These are phyloP conservation scores for Verticillium tricorpus DNA, from an alignment of 2,329 filamentous ascomycete species.

Conservation along the genomic window DNA sequence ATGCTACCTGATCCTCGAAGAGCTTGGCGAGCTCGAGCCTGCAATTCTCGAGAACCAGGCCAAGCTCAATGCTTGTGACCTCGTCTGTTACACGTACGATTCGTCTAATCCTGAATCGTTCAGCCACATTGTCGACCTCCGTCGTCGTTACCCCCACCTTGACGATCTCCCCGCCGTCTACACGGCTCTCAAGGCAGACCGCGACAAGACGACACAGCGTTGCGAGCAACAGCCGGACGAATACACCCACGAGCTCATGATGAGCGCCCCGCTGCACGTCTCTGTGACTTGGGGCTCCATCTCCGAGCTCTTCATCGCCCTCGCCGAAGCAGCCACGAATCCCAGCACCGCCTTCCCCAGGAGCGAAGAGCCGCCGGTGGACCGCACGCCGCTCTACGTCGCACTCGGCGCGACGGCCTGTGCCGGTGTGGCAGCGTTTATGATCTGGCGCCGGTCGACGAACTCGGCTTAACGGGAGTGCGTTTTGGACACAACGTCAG, in stretches of 20 bases:
- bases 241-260: conserved; percentile 79
- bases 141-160: conserved; percentile 74
- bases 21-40: conserved; percentile 91
- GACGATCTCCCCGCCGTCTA: conserved; percentile 90
- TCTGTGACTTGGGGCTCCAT: conserved; percentile 94
- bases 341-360: conserved; percentile 87
- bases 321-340: conserved; percentile 88
- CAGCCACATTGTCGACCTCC: conserved; percentile 78
- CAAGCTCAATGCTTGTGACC: conserved; percentile 87
- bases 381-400: conserved; percentile 81
- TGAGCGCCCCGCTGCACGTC: conserved; percentile 89
- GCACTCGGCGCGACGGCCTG: conserved; percentile 70
- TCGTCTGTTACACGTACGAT: conserved; percentile 94
- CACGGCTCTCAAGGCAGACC: conserved; percentile 89
- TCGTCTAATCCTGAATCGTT: conserved; percentile 96
- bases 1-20: conserved; percentile 92
- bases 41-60: conserved; percentile 88
- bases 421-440: conserved; percentile 57
- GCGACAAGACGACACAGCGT: conserved; percentile 94
- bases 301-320: conserved; percentile 83
- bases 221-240: conserved; percentile 87
- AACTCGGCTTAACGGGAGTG: conserved; percentile 30
- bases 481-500: neutral
- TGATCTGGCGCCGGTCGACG: conserved; percentile 60
- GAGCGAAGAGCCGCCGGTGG: conserved; percentile 77